These are phyloP conservation scores for Barbarea vulgaris DNA, from an alignment of 345 rosid species.

Conservation along the genomic window DNA sequence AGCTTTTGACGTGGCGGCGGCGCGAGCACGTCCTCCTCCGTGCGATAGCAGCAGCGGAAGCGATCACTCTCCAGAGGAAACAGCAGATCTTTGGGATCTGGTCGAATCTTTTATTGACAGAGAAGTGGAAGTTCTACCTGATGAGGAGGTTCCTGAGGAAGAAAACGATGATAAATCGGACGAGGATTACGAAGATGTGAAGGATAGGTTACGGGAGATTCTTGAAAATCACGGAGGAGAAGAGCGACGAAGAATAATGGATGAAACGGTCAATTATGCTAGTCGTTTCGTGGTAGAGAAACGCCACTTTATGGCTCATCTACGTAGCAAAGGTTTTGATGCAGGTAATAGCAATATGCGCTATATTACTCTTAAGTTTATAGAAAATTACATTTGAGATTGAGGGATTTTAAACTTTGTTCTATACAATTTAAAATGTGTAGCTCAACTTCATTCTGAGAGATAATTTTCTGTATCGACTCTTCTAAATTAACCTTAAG, in stretches of 20 bases:
- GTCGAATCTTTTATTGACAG: conserved; percentile 74
- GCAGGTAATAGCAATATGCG: conserved; percentile 59
- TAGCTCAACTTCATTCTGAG: background rate
- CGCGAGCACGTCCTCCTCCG: conserved; percentile 36
- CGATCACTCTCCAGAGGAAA: conserved; percentile 55
- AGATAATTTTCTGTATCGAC: no score
- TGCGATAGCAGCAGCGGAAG: conserved; percentile 83
- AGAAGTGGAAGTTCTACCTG: conserved; percentile 37
- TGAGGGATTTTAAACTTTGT: background rate
- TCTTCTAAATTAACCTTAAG: no score
- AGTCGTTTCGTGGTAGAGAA: conserved; percentile 39
- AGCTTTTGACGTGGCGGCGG: conserved; percentile 49
- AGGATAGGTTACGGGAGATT: conserved; percentile 42
- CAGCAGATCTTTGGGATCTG: conserved; percentile 64
- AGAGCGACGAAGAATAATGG: conserved; percentile 41
- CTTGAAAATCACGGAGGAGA: conserved; percentile 17
- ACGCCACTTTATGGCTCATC: conserved; percentile 55
- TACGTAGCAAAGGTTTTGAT: conserved; percentile 69
- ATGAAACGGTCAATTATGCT: conserved; percentile 39
- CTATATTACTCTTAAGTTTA: background rate
- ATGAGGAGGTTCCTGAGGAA: background rate
- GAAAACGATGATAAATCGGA: conserved; percentile 25
- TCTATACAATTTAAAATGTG: background rate
- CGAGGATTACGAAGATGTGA: conserved; percentile 49
- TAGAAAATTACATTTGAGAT: background rate